Conservation (phyloP, 371 early-diverging fungal genomes). For the Zopfochytrium polystomum region DNA sequence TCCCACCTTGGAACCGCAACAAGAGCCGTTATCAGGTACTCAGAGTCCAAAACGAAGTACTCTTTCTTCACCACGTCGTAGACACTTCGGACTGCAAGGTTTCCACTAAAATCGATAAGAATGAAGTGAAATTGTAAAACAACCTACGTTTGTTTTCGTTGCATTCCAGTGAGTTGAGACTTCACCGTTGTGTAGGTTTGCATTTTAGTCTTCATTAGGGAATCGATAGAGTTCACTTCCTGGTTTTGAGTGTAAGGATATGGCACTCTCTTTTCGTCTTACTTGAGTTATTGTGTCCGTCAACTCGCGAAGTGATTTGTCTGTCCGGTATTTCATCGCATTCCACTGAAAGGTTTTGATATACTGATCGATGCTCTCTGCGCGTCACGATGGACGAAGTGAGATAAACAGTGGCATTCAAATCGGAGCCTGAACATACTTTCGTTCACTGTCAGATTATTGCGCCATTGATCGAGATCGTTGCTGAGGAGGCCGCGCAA, state of each 20-base stretch:
- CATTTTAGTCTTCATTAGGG: conserved; percentile 80
- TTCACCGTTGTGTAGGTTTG: conserved; percentile 79
- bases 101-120: conserved; percentile 73
- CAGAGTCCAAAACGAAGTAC: conserved; percentile 86
- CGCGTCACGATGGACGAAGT: not conserved
- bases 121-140: not conserved
- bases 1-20: conserved; percentile 92
- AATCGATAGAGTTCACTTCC: conserved; percentile 84
- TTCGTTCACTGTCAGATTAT: conserved; percentile 74
- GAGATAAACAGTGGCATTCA: conserved; percentile 1
- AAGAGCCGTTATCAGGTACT: conserved; percentile 84
- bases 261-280: too few relatives aligned
- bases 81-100: conserved; percentile 81
- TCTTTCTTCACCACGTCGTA: conserved; percentile 87
- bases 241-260: conserved; percentile 27
- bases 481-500: conserved; percentile 60
- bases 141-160: conserved; percentile 75
- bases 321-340: conserved; percentile 91
- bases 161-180: conserved; percentile 70
- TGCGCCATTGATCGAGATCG: conserved; percentile 52
- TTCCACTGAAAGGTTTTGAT: conserved; percentile 89
- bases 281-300: conserved; percentile 64
- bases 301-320: conserved; percentile 84
- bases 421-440: conserved; percentile 61
- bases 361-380: conserved; percentile 80